Conservation (phyloP, 257 asterid species). For the Solanum tarijense region DNA sequence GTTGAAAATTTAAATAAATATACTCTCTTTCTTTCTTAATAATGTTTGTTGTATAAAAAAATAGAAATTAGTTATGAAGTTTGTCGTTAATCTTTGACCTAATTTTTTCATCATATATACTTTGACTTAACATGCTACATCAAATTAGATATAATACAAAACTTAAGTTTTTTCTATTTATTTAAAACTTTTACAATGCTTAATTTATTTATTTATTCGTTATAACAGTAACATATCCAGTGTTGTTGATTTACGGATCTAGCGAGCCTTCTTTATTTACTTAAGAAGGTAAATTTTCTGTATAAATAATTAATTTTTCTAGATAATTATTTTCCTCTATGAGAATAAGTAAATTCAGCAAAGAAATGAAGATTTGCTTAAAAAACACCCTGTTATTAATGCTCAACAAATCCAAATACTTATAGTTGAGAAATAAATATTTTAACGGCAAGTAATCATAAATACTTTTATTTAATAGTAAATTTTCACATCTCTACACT, state of each 20-base stretch:
- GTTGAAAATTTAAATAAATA: not conserved
- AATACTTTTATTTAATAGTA: not conserved
- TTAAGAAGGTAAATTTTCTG: not conserved
- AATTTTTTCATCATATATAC: not conserved
- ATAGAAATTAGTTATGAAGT: not conserved
- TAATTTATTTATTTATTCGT: not conserved
- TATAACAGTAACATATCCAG: not conserved
- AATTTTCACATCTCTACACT: not conserved
- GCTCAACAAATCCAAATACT: not conserved
- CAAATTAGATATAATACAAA: not conserved
- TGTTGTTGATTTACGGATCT: not conserved
- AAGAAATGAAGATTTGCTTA: not conserved
- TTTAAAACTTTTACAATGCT: not conserved
- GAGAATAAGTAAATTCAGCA: not conserved
- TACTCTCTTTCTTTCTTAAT: not conserved
- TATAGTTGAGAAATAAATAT: not conserved
- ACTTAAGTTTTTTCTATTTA: not conserved
- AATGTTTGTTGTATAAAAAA: not conserved
- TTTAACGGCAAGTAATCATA: not conserved
- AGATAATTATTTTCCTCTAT: not conserved
- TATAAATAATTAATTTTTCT: not conserved
- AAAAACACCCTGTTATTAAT: not conserved
- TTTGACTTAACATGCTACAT: not conserved
- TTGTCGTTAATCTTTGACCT: not conserved
- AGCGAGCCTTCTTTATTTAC: not conserved